Percentiles rank a stretch among this genome's conserved stretches.
Evolutionary conservation across 805 yeast genomes (phyloP).

Genomic region (Ogataea nonfermentans): DNA sequence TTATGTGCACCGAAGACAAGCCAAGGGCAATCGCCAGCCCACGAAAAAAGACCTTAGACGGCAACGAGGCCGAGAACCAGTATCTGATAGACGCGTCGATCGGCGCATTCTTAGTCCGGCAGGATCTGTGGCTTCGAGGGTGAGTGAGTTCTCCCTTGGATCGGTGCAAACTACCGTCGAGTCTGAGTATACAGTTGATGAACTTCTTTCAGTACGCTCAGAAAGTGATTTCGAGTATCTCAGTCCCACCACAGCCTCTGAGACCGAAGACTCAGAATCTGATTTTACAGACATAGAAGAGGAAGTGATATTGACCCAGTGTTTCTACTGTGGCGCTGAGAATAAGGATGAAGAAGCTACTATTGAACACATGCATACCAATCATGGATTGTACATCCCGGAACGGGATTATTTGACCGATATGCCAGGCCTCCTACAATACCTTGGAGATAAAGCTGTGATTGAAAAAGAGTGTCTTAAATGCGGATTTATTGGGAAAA

Average conservation of each 20-base stretch:
- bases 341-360: conserved; percentile 41
- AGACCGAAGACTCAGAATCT: conserved; percentile 19
- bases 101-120: conserved; percentile 49
- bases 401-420: conserved; percentile 70
- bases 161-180: conserved; percentile 22
- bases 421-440: conserved; percentile 63
- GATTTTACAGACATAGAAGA: conserved; percentile 13
- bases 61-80: conserved; percentile 31
- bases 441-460: conserved; percentile 73
- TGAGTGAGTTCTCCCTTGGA: conserved; percentile 55
- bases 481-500: conserved; percentile 78
- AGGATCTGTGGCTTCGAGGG: conserved; percentile 50
- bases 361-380: conserved; percentile 69
- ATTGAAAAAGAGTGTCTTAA: conserved; percentile 77
- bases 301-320: conserved; percentile 39
- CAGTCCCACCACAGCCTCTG: conserved; percentile 4
- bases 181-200: conserved; percentile 25
- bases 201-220: conserved; percentile 20
- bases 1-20: conserved; percentile 33
- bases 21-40: conserved; percentile 32
- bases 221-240: conserved; percentile 15
- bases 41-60: conserved; percentile 41
- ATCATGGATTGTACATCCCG: conserved; percentile 86
- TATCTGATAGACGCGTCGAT: conserved; percentile 6
- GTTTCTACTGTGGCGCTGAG: conserved; percentile 49